Evolutionary conservation across 129 eudicot species (phyloP).

Genomic region (Flaveria robusta): DNA sequence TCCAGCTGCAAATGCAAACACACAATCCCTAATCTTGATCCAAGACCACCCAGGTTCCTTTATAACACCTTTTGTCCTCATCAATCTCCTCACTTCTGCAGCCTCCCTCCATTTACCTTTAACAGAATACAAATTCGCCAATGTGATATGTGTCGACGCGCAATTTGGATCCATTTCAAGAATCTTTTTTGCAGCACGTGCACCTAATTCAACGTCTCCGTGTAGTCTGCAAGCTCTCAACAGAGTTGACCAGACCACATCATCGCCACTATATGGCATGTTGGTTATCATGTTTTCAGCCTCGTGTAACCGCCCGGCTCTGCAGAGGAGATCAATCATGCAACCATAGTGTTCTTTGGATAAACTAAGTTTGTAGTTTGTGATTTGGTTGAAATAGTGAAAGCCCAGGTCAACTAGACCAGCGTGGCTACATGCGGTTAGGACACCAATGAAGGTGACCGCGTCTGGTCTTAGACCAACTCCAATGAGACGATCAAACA

Average conservation of each 20-base stretch:
- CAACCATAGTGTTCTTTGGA: conserved; percentile 93
- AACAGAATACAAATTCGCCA: conserved; percentile 78
- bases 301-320: conserved; percentile 76
- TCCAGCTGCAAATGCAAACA: conserved; percentile 78
- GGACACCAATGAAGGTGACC: conserved; percentile 85
- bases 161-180: conserved; percentile 69
- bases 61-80: conserved; percentile 69
- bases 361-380: conserved; percentile 47
- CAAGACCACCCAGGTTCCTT: conserved; percentile 97
- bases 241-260: conserved; percentile 89
- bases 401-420: conserved; percentile 75
- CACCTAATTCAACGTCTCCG: conserved; percentile 70
- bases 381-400: conserved; percentile 59
- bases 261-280: conserved; percentile 69
- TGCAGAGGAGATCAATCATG: conserved; percentile 87
- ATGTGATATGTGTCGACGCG: conserved; percentile 67
- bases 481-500: conserved; percentile 54
- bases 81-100: conserved; percentile 69
- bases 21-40: conserved; percentile 65
- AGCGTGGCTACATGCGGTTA: conserved; percentile 85
- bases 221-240: conserved; percentile 69
- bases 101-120: conserved; percentile 78
- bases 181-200: conserved; percentile 58
- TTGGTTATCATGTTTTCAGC: conserved; percentile 74
- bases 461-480: conserved; percentile 68